Base-by-base conservation (phyloP, 2,329 filamentous ascomycete genomes). In the Colletotrichum sp. region DNA sequence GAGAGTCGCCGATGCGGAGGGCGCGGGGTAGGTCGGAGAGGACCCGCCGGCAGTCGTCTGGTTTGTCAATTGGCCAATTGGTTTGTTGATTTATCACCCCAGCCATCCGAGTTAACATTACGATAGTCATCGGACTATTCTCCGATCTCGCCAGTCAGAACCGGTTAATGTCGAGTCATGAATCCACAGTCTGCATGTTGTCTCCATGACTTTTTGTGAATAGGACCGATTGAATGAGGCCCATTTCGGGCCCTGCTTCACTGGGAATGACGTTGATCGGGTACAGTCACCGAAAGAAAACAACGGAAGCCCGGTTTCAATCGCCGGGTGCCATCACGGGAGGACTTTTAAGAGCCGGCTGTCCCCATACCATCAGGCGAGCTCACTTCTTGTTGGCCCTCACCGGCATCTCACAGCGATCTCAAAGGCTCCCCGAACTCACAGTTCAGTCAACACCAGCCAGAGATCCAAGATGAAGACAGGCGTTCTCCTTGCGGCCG, bases 1-100 rank as follows among this genome's bases (percentile, higher is more conserved):
- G 60, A 39, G 16, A 61, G 52, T 71, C 21, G 61, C 72, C 67
- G 61, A 66, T 71, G 67, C 72, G 72, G 60, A 74, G 72, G 60
- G 61, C 67, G 72, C 67, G 72, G 72, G 72, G 72, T 61, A 67
- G 30, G 32, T 48, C 48, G 32, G 72, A 34, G 13, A 8, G 21
- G 15, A 57, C 39, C 72, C 64, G 43, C 69, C 8, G 32, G 39
- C 26, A 28, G 26, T 36, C 39, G 32, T 68, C 16, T n/a, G 7
- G n/a, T 13, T 30, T 63, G 57, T 26, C 57, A 13, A 68, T 68
- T 36, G 64, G 26, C 69, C 30, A 26, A 18, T 48, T 7, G 7
- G 24, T 43, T 43, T 24, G 12, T 34, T 48, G 7, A 28, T 7
- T 43, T 15, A 3, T 26, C 15, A 16, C 36, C n/a, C 55, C 39